A percentile compares a stretch with the other conserved stretches of the same genome.
Conservation (phyloP, 345 rosid genomes). For the Eucalyptus melliodora region DNA sequence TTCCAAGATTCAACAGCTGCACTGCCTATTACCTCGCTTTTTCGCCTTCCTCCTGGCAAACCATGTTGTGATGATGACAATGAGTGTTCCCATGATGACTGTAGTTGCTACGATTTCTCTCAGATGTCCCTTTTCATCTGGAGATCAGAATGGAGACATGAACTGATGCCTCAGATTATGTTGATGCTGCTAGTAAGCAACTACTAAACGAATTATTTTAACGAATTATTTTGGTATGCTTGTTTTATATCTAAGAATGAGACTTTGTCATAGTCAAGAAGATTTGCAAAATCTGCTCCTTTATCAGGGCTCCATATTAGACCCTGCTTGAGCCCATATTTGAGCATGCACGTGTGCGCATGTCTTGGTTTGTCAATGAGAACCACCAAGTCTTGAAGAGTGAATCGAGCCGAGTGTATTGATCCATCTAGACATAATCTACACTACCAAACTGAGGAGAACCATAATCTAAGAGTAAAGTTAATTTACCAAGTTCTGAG, state of each 20-base stretch:
- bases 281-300: background rate
- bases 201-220: background rate
- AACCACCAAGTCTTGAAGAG: background rate
- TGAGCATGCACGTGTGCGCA: background rate
- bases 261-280: background rate
- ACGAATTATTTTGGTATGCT: background rate
- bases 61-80: background rate
- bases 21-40: background rate
- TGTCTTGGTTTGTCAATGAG: background rate
- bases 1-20: background rate
- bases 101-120: background rate
- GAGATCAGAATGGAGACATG: background rate
- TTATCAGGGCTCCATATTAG: background rate
- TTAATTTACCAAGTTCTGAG: slow-evolving; percentile 1
- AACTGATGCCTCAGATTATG: background rate
- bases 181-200: background rate
- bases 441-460: background rate
- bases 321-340: background rate
- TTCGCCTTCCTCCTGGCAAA: background rate
- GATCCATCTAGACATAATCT: background rate
- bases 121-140: background rate
- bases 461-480: background rate
- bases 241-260: background rate
- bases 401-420: background rate
- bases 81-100: background rate